Evolutionary conservation across 2,329 filamentous ascomycete genomes (phyloP).

Genomic region (Verticillium nonalfalfae): DNA sequence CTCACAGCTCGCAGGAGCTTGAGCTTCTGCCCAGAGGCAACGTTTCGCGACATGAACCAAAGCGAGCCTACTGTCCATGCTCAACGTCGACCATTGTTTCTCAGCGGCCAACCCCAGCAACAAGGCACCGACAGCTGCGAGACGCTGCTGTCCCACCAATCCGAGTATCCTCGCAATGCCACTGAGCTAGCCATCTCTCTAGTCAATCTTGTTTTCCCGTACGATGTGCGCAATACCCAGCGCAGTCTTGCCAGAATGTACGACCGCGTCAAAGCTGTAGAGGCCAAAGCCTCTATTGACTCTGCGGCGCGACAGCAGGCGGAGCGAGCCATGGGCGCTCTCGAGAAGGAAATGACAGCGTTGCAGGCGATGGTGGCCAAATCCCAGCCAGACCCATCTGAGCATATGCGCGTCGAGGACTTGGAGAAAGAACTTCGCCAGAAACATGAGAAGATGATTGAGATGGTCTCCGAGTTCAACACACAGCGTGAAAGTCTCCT

Average conservation of each 20-base stretch:
- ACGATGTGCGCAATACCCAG: neutral
- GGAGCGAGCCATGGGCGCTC: neutral
- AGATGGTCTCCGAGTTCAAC: neutral
- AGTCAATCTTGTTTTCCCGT: neutral
- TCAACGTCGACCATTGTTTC: neutral
- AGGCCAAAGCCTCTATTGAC: neutral
- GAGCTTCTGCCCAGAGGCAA: neutral
- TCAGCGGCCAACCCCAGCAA: neutral
- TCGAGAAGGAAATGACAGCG: neutral
- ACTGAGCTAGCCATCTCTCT: slow-evolving; percentile 1
- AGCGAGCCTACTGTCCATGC: neutral
- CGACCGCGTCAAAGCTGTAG: neutral
- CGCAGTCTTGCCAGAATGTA: neutral
- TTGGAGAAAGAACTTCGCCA: neutral
- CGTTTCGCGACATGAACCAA: neutral
- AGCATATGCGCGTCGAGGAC: neutral
- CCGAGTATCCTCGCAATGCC: neutral
- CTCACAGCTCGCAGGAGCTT: neutral
- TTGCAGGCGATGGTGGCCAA: neutral
- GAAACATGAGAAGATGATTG: neutral
- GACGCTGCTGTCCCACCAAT: neutral
- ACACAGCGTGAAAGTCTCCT: neutral
- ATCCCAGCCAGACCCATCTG: neutral
- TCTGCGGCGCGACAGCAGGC: neutral
- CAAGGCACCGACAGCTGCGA: neutral